These are phyloP conservation scores for Medicago truncatula DNA, from an alignment of 306 rosid genomes.

Conservation along the genomic window DNA sequence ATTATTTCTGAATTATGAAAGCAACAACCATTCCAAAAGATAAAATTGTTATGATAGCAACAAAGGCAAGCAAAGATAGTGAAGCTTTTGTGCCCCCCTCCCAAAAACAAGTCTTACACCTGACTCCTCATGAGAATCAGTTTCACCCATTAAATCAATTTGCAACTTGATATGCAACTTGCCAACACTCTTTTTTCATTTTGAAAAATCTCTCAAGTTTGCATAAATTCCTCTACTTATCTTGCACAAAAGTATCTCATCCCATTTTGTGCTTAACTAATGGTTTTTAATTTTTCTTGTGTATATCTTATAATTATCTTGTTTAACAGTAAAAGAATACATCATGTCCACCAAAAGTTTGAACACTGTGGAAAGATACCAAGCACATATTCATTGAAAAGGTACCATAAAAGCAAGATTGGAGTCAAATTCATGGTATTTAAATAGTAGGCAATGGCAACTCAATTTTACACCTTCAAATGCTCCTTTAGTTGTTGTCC, in stretches of 20 bases:
- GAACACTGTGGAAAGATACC: constrained; percentile 37
- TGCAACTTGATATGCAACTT: constrained; percentile 61
- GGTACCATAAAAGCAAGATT: constrained; percentile 32
- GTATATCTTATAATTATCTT: constrained; percentile 36
- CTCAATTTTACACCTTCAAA: constrained; percentile 34
- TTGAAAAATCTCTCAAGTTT: constrained; percentile 48
- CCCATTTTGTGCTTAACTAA: constrained; percentile 44
- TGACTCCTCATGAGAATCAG: constrained; percentile 51
- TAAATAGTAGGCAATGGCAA: constrained; percentile 36
- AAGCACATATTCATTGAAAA: constrained; percentile 30
- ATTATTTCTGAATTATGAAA: constrained; percentile 36
- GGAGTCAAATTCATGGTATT: constrained; percentile 11
- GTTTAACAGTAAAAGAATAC: constrained; percentile 47
- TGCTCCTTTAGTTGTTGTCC: constrained; percentile 25
- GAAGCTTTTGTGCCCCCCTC: constrained; percentile 26
- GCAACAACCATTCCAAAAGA: constrained; percentile 18
- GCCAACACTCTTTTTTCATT: constrained; percentile 48
- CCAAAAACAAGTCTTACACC: constrained; percentile 48
- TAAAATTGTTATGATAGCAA: constrained; percentile 4
- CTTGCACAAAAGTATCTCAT: constrained; percentile 43
- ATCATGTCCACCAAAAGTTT: constrained; percentile 52
- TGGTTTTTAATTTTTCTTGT: constrained; percentile 42
- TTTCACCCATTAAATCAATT: constrained; percentile 52
- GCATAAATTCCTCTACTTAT: constrained; percentile 56
- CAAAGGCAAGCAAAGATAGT: constrained; percentile 38